phyloP scores from a whole-genome alignment of 306 rosid genomes.

The Nissolia schottii region DNA sequence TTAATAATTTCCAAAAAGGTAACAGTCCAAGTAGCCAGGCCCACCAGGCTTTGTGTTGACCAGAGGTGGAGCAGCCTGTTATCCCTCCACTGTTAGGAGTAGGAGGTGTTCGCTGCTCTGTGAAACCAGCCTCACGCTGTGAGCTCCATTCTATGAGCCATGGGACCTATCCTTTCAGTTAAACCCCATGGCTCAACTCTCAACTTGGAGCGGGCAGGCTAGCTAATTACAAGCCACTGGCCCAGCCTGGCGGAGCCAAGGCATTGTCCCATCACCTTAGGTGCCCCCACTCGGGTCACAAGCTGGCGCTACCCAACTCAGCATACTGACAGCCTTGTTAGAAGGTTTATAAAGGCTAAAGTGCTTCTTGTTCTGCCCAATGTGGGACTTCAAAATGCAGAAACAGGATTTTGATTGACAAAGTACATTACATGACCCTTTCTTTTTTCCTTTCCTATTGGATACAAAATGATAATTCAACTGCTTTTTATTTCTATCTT shows the following conservation, averaged over 20 bases:
- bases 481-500: too few species aligned
- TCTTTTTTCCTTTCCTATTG: too few species aligned
- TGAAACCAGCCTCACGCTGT: conserved; percentile 32
- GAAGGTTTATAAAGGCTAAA: not conserved
- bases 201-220: not conserved
- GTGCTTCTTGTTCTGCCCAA: accelerated
- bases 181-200: not conserved
- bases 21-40: not conserved
- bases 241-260: not conserved
- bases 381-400: not conserved
- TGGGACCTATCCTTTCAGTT: not conserved
- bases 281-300: not conserved
- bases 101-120: conserved; percentile 33
- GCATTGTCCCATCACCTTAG: not conserved
- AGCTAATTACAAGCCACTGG: accelerated
- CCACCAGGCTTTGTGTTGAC: not conserved
- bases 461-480: too few species aligned
- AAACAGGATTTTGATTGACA: too few species aligned
- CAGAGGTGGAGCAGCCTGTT: not conserved
- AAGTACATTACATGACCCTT: too few species aligned
- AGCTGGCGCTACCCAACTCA: not conserved
- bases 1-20: too few species aligned
- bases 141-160: not conserved
- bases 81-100: conserved; percentile 24
- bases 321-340: not conserved